phyloP scores from a whole-genome alignment of 2,329 filamentous ascomycete species.

The Penicillium sp. region DNA sequence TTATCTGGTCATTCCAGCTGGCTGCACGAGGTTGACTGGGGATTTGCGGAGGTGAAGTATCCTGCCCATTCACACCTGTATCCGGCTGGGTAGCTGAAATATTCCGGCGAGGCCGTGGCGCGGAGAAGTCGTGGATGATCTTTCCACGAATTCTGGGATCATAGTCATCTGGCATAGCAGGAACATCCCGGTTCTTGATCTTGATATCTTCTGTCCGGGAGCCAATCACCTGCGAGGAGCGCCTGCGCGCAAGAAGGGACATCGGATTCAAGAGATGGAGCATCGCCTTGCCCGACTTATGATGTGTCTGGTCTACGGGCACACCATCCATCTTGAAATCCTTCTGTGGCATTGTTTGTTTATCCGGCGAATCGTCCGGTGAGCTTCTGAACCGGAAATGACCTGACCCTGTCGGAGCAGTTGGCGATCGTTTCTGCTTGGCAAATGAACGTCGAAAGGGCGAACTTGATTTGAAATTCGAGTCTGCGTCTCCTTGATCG shows the following conservation, averaged over 20 bases:
- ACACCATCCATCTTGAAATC: constrained; percentile 26
- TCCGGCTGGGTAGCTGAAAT: constrained; percentile 23
- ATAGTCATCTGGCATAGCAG: constrained; percentile 58
- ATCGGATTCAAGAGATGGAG: constrained; percentile 60
- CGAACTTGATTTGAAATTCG: constrained; percentile 30
- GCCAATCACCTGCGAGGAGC: constrained; percentile 52
- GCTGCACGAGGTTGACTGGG: constrained; percentile 11
- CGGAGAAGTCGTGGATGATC: constrained; percentile 64
- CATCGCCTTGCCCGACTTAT: constrained; percentile 47
- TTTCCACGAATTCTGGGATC: constrained; percentile 62
- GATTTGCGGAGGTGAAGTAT: constrained; percentile 12
- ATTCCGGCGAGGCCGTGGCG: constrained; percentile 50
- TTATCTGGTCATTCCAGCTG: constrained; percentile 28
- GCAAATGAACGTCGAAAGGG: constrained; percentile 37
- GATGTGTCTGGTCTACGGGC: constrained; percentile 24
- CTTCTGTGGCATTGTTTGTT: constrained; percentile 17
- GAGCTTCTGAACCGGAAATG: constrained; percentile 29
- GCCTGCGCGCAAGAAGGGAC: constrained; percentile 56
- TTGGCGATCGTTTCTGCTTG: constrained; percentile 31
- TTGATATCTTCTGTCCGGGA: constrained; percentile 50
- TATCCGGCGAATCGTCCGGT: constrained; percentile 27
- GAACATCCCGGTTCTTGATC: constrained; percentile 48
- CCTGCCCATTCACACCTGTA: constrained; percentile 13
- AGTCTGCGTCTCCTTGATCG: constrained; percentile 27
- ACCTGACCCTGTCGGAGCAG: constrained; percentile 21